A percentile compares a stretch with the other conserved stretches of the same genome.
phyloP scores from a whole-genome alignment of 2,329 filamentous ascomycete species.

The Aspergillus viridinutans region DNA sequence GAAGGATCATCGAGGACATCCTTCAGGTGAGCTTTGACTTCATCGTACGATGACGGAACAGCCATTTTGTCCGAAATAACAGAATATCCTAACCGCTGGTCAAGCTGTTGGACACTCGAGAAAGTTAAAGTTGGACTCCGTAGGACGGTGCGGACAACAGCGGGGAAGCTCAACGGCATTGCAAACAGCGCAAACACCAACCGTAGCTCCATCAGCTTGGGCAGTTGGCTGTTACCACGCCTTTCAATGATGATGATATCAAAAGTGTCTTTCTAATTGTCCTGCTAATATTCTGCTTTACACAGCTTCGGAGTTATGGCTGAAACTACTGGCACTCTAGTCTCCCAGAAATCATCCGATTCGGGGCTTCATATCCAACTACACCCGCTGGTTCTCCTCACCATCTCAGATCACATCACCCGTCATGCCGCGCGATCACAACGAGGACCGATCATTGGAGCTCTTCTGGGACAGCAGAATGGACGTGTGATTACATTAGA shows the following conservation, averaged over 20 bases:
- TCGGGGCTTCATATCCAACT: conserved; percentile 75
- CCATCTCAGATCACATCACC: conserved; percentile 94
- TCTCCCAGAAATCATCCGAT: conserved; percentile 67
- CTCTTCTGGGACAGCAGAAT: conserved; percentile 85
- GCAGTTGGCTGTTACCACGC: conserved; percentile 1
- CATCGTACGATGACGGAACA: conserved; percentile 32
- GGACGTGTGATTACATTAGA: conserved; percentile 88
- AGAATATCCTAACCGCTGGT: background rate
- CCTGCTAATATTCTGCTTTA: background rate
- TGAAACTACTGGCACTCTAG: conserved; percentile 51
- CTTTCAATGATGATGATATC: background rate
- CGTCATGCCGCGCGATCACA: conserved; percentile 77
- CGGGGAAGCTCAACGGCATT: conserved; percentile 22
- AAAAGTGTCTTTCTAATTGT: background rate
- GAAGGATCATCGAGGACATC: conserved; percentile 43
- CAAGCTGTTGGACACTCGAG: background rate
- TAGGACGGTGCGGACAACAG: conserved; percentile 6
- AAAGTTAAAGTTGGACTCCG: background rate
- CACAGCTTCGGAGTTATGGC: conserved; percentile 42
- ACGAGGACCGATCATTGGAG: conserved; percentile 73
- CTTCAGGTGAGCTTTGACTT: conserved; percentile 41
- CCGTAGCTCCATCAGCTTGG: conserved; percentile 11
- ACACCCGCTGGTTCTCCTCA: conserved; percentile 91
- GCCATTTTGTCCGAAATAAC: conserved; percentile 22
- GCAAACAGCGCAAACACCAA: conserved; percentile 30